Evolutionary conservation across 345 rosid genomes (phyloP).

Genomic region (Punica granatum): DNA sequence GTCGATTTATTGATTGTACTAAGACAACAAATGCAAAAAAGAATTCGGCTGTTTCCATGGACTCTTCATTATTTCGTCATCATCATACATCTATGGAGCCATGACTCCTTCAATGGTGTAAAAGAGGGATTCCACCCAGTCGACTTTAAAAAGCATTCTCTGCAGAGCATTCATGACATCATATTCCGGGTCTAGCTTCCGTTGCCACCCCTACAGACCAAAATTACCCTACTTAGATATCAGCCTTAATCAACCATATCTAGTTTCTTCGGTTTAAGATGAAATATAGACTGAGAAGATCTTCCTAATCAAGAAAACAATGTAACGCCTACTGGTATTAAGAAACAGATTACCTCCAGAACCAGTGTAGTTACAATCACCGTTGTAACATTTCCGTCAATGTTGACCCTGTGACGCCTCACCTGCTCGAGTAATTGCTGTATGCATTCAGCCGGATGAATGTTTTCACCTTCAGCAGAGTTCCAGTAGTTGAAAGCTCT

Average conservation of each 20-base stretch:
- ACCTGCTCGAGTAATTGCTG: conserved; percentile 25
- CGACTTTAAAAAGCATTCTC: conserved; percentile 18
- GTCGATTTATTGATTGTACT: background rate
- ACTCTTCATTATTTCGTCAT: background rate
- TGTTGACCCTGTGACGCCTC: conserved; percentile 26
- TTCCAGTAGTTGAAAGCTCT: conserved; percentile 17
- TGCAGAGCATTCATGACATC: conserved; percentile 22
- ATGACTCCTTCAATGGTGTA: conserved; percentile 27
- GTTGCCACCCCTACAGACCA: conserved; percentile 23
- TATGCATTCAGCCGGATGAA: conserved; percentile 28
- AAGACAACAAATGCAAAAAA: background rate
- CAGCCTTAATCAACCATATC: background rate
- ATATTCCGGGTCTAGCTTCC: conserved; percentile 27
- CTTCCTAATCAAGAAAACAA: background rate
- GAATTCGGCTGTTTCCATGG: background rate
- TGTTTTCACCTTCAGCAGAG: conserved; percentile 9
- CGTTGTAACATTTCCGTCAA: conserved; percentile 26
- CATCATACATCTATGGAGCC: conserved; percentile 19
- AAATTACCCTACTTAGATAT: background rate
- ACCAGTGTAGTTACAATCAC: conserved; percentile 31
- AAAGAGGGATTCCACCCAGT: conserved; percentile 24
- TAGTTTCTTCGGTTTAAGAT: too few species aligned
- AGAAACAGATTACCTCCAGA: conserved; percentile 17
- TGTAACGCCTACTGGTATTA: background rate
- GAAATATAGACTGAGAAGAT: background rate